Conservation (phyloP, 495 filamentous ascomycete species). For the Talaromyces trachyspermus region DNA sequence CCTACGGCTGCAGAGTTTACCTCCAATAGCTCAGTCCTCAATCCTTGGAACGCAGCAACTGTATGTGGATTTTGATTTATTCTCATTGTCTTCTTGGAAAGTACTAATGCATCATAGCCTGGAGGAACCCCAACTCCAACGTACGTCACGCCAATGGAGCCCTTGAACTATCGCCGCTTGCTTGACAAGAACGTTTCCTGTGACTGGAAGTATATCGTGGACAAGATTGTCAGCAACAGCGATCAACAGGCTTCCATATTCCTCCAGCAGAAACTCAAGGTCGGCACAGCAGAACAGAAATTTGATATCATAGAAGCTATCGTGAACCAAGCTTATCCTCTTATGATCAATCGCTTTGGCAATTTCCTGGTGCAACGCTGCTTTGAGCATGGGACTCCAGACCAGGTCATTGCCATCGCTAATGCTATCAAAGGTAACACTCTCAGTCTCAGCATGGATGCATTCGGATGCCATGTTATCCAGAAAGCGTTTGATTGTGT, state of each 20-base stretch:
- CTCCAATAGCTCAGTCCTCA: conserved; percentile 28
- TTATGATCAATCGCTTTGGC: conserved; percentile 95
- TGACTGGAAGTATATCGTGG: conserved; percentile 99
- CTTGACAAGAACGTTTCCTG: conserved; percentile 94
- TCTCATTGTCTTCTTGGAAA: background rate
- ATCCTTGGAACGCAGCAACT: conserved; percentile 41
- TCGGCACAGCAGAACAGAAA: conserved; percentile 91
- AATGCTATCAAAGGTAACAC: conserved; percentile 93
- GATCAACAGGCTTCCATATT: conserved; percentile 99
- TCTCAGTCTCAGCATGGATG: conserved; percentile 90
- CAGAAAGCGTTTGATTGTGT: conserved; percentile 98
- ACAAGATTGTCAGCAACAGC: conserved; percentile 98
- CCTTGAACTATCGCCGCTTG: conserved; percentile 92
- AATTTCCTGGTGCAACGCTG: conserved; percentile 98
- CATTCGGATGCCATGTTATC: conserved; percentile 96
- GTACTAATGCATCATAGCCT: conserved; percentile 23
- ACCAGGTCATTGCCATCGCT: conserved; percentile 92
- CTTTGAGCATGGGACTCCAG: conserved; percentile 94
- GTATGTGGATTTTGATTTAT: no score
- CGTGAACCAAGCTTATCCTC: conserved; percentile 85
- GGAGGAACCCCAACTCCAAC: conserved; percentile 53
- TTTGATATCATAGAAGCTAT: conserved; percentile 96
- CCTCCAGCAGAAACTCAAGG: conserved; percentile 96
- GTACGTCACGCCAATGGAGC: conserved; percentile 80
- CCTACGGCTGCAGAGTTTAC: conserved; percentile 81